These are phyloP conservation scores for Cladosporium phlei DNA, from an alignment of 2,329 filamentous ascomycete genomes.

Conservation along the genomic window DNA sequence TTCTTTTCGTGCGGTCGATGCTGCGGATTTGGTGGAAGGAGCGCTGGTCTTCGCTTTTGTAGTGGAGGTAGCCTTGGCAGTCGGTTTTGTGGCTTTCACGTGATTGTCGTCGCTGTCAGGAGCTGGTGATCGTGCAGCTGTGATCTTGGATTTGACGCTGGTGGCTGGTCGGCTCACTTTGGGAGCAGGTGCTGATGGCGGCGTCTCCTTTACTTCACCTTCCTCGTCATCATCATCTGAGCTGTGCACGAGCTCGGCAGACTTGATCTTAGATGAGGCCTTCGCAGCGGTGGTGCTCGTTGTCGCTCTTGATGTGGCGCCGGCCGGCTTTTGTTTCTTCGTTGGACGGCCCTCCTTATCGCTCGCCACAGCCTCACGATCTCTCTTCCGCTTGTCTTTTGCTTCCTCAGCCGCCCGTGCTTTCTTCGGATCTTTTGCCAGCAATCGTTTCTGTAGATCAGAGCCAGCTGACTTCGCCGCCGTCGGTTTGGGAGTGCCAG, in stretches of 20 bases:
- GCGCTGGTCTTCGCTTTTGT: constrained; percentile 12
- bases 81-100: constrained; percentile 21
- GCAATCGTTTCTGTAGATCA: constrained; percentile 39
- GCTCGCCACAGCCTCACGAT: constrained; percentile 31
- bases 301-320: constrained; percentile 19
- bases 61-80: constrained; percentile 20
- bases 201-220: constrained; percentile 22
- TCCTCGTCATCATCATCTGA: constrained; percentile 44
- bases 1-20: constrained; percentile 17
- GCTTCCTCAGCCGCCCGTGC: constrained; percentile 35
- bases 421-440: constrained; percentile 44
- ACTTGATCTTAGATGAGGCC: constrained; percentile 45
- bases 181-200: constrained; percentile 15
- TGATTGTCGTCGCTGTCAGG: constrained; percentile 21
- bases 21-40: constrained; percentile 18
- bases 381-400: constrained; percentile 45
- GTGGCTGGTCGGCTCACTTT: too few relatives aligned
- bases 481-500: constrained; percentile 25
- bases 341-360: constrained; percentile 22
- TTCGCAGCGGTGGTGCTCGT: constrained; percentile 25
- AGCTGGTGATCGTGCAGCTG: constrained; percentile 16
- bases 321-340: constrained; percentile 8
- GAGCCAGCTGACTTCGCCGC: constrained; percentile 20
- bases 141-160: constrained; percentile 19
- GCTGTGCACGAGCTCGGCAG: constrained; percentile 50